Base-by-base conservation (phyloP, 352 stramenopile genomes). In the Phytophthora rubi region DNA sequence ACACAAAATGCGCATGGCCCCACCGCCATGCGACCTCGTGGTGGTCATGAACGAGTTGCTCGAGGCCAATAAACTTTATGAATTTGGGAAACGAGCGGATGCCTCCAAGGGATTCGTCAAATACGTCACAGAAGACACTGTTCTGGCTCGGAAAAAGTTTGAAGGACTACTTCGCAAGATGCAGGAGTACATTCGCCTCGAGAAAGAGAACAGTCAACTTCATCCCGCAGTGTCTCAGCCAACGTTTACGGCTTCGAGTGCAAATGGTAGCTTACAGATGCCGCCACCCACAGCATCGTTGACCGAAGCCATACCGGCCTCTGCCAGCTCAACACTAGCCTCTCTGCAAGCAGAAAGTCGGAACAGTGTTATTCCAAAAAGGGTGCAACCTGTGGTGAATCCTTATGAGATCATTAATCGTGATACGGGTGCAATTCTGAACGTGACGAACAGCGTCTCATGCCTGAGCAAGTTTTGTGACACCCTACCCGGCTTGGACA, bases 381-480 rank as follows among this genome's bases (percentile, higher is more conserved):
- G 60, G 30, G 18, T 58, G 18, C 70, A 73, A 16, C 45, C 66
- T 60, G 52, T 69, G 10, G 54, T 57, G 30, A 80, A 76, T 53
- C 57, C 58, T 16, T 89, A 86, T 55, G 82, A 92, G 26, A 67
- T 91, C 7, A 62, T 88, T n/a, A 72, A 93, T 69, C 63, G 73
- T 33, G 86, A 95, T 53, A 93, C 84, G 5, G 82, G 83, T 1
- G 86, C 85, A 0, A 77, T 89, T 26, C 59, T 96, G 28, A 87
- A 89, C 48, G 66, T 90, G 39, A 35, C 56, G 0, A 96, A 92
- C 48, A 92, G 86, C 26, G 79, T 93, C 6, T 58, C 52, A 12
- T 84, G 81, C 53, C 73, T 96, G 23, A 94, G 83, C 64, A 81
- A 82, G 16, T 93, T 96, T 33, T 96, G 87, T 71, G 81, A 94